A percentile compares a stretch with the other conserved stretches of the same genome.
Conservation (phyloP, 2,329 filamentous ascomycete species). For the Furcasterigmium furcatum region DNA sequence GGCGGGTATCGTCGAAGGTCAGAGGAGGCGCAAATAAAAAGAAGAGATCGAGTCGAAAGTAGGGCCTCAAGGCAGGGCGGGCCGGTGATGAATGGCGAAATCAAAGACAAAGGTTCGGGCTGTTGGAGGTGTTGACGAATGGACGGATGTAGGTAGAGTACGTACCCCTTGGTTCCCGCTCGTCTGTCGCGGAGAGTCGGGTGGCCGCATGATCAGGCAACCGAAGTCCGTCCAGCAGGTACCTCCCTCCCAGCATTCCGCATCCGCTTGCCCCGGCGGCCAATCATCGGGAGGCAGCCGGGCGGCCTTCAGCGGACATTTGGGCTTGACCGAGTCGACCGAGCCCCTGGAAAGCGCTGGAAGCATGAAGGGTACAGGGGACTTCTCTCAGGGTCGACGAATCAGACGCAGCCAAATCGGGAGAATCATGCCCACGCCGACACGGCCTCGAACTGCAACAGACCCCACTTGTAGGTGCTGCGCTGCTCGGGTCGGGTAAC, state of each 20-base stretch:
- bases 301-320: not conserved
- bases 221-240: too few species aligned
- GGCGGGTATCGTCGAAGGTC: too few species aligned
- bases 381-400: too few species aligned
- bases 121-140: not conserved
- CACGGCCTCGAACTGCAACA: too few species aligned
- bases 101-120: not conserved
- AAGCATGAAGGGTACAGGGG: not conserved
- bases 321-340: not conserved
- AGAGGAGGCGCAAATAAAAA: constrained; percentile 7
- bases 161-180: too few species aligned
- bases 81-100: constrained; percentile 6
- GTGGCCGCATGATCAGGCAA: constrained; percentile 1
- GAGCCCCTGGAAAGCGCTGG: not conserved
- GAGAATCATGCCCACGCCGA: not conserved
- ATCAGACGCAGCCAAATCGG: not conserved
- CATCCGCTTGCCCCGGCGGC: too few species aligned
- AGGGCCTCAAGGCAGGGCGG: too few species aligned
- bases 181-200: too few species aligned
- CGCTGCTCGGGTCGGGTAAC: too few species aligned
- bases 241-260: too few species aligned
- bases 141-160: constrained; percentile 4
- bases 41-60: constrained; percentile 4
- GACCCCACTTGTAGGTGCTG: too few species aligned
- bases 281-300: not conserved